Evolutionary conservation across 108 stramenopile genomes (phyloP), one percentile per base, ranked within the genome.

Genomic region (Skeletonema grethae): DNA sequence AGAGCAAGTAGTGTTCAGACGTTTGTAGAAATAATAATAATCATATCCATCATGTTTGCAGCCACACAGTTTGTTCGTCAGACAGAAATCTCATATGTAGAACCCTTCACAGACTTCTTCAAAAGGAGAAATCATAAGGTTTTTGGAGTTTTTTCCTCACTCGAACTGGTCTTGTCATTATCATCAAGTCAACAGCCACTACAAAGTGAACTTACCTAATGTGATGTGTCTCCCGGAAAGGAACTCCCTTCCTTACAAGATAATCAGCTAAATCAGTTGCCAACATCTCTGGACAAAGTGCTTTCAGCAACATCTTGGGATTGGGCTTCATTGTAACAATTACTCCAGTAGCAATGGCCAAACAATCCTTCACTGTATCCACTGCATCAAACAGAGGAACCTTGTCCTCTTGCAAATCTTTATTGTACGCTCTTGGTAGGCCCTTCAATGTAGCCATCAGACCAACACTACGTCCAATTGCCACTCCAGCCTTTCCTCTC

Each of bases 391-490:
- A 99, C 56, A 99, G 86, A 25, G 95, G 91, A 39, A 98, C 93
- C 86, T 99, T 99, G 73, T 99, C 99, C 85, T 99, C 99, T 83
- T 99, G 99, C 55, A 99, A 86, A 80, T 99, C 99, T 84, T 99
- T 99, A 85, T 99, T 99, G 95, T 99, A 99, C 16, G 99, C 97
- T 30, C 97, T 87, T 8, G 98, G 99, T 60, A 98, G 84, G 22
- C 98, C 98, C 84, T 98, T 98, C 41, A 99, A 86, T 30, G 97
- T 97, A 7, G 96, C 86, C 38, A 97, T 89, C 61, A 99, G 80
- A 7, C 96, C 96, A 25, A 96, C 93, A 50, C 90, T 85, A 61
- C 91, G 83, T 55, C 98, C 99, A 13, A 97, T 72, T 16, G 96
- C 95, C 41, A 97, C 85, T 20, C 98, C 99, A 12, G 97, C 93